phyloP scores from a whole-genome alignment of 805 yeast genomes.

The Candida insectorum region DNA sequence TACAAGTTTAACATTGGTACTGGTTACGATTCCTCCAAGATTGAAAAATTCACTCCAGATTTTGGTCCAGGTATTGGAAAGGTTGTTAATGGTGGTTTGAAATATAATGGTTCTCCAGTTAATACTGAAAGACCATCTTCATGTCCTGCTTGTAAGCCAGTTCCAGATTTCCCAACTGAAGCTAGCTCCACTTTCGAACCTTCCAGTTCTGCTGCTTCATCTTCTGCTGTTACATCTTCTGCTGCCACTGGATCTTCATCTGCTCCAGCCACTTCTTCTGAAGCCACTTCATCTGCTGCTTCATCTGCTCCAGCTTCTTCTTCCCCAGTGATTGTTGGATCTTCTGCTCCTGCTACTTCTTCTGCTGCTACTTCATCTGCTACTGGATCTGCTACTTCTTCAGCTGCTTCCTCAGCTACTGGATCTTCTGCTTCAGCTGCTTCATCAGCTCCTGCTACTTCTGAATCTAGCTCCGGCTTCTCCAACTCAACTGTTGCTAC shows the following conservation, averaged over 20 bases:
- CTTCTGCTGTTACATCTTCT: constrained; percentile 3
- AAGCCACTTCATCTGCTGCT: constrained; percentile 1
- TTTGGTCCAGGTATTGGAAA: constrained; percentile 17
- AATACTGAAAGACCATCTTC: constrained; percentile 18
- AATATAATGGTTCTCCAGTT: constrained; percentile 16
- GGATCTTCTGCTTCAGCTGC: constrained; percentile 1
- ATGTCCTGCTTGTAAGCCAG: constrained; percentile 17
- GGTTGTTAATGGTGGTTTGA: constrained; percentile 18
- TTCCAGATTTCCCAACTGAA: constrained; percentile 15
- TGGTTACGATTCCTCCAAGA: constrained; percentile 16
- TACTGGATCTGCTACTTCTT: constrained; percentile 3
- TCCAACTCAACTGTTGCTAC: constrained; percentile 3
- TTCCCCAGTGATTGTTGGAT: neutral
- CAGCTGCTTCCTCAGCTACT: constrained; percentile 1
- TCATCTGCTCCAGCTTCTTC: constrained; percentile 10
- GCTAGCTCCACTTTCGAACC: constrained; percentile 7
- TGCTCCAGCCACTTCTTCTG: constrained; percentile 3
- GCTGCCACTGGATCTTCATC: neutral
- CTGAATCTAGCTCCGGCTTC: constrained; percentile 4
- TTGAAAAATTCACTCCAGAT: constrained; percentile 14
- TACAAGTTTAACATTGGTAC: constrained; percentile 19
- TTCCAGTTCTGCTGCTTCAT: constrained; percentile 5
- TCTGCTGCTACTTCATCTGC: constrained; percentile 2
- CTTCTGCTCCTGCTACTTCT: constrained; percentile 2
- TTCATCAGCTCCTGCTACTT: constrained; percentile 3